phyloP scores from a whole-genome alignment of 2,329 filamentous ascomycete species.

The Clarireedia monteithiana region DNA sequence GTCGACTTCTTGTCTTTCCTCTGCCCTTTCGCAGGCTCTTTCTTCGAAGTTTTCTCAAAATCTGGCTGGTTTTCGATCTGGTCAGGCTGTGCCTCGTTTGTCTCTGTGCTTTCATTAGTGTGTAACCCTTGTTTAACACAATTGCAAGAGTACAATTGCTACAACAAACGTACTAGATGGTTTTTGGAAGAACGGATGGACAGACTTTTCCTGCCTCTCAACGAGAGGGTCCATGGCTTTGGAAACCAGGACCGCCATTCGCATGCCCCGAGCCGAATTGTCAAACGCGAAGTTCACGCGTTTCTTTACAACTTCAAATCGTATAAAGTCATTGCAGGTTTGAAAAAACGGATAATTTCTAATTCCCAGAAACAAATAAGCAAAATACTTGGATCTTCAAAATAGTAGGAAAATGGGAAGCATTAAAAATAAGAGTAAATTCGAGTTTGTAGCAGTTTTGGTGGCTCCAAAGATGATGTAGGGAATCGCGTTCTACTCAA shows the following conservation, averaged over 20 bases:
- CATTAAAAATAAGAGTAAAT: neutral
- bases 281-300: slow-evolving; percentile 25
- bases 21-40: neutral
- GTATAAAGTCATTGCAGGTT: neutral
- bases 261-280: slow-evolving; percentile 1
- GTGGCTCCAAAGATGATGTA: neutral
- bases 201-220: slow-evolving; percentile 14
- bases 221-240: slow-evolving; percentile 26
- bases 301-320: neutral
- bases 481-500: slow-evolving; percentile 1
- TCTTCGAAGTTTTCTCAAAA: neutral
- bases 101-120: neutral
- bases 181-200: slow-evolving; percentile 29
- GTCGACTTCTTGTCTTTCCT: neutral
- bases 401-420: neutral
- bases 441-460: neutral
- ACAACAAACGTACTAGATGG: slow-evolving; percentile 19
- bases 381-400: neutral
- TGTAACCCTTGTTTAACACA: neutral
- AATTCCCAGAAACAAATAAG: neutral
- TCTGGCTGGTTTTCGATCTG: neutral
- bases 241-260: slow-evolving; percentile 26
- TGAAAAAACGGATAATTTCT: neutral
- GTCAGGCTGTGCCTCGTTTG: neutral
- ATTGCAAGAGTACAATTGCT: neutral